Evolutionary conservation across 2,329 filamentous ascomycete genomes (phyloP).

Genomic region (Cladosporium velox): DNA sequence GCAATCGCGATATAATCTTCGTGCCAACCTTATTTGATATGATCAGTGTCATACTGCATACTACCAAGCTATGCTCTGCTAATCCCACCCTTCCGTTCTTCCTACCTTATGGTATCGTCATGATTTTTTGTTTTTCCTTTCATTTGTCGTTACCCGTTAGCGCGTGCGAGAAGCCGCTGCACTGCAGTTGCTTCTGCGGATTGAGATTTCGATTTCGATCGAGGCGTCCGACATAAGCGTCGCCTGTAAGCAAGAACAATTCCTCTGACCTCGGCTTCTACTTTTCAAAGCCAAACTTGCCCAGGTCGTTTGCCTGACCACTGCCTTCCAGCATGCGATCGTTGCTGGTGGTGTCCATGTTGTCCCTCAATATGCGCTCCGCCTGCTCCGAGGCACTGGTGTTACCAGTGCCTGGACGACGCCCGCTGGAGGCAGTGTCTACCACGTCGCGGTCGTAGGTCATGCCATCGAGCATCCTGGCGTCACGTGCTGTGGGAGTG

Average conservation of each 20-base stretch:
- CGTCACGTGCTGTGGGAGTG: slow-evolving; percentile 41
- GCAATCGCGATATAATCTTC: neutral
- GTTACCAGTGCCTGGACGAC: slow-evolving; percentile 5
- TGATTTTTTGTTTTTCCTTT: neutral
- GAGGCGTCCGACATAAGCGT: neutral
- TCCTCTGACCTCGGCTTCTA: slow-evolving; percentile 17
- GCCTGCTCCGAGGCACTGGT: slow-evolving; percentile 54
- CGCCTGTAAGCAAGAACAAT: neutral
- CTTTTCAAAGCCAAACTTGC: slow-evolving; percentile 63
- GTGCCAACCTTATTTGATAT: neutral
- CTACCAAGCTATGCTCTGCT: slow-evolving; percentile 7
- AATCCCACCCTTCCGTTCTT: neutral
- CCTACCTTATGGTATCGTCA: neutral
- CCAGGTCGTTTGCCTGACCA: slow-evolving; percentile 45
- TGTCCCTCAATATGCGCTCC: slow-evolving; percentile 65
- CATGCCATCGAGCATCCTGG: slow-evolving; percentile 49
- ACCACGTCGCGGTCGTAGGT: slow-evolving; percentile 46
- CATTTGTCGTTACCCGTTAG: slow-evolving; percentile 9
- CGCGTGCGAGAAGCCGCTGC: neutral
- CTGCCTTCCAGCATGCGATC: slow-evolving; percentile 39
- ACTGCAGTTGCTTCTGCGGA: neutral
- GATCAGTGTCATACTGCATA: neutral
- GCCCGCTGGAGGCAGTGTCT: slow-evolving; percentile 36
- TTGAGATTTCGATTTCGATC: neutral
- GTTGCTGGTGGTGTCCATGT: slow-evolving; percentile 49